Percentiles rank a stretch among this genome's conserved stretches.
These are phyloP conservation scores for Nadsonia commutata DNA, from an alignment of 1,139 yeast species.

Conservation along the genomic window DNA sequence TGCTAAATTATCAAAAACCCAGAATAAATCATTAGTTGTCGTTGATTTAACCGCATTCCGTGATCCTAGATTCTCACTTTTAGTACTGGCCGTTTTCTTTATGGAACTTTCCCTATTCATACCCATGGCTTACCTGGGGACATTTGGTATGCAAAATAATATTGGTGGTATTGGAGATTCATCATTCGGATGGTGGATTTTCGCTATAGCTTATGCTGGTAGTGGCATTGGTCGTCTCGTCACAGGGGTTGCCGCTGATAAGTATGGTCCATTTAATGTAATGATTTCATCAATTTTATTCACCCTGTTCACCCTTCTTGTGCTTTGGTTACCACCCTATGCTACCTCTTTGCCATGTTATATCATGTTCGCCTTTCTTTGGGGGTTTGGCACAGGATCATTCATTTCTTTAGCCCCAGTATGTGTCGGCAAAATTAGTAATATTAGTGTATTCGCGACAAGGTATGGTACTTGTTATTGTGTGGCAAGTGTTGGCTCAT, in stretches of 20 bases:
- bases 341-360: constrained; percentile 20
- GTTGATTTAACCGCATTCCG: constrained; percentile 23
- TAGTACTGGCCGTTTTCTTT: constrained; percentile 30
- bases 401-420: constrained; percentile 35
- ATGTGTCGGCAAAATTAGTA: constrained; percentile 44
- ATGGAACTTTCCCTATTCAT: constrained; percentile 43
- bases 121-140: constrained; percentile 38
- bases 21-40: constrained; percentile 4
- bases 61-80: constrained; percentile 28
- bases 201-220: constrained; percentile 38
- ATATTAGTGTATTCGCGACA: constrained; percentile 50
- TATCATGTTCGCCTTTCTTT: constrained; percentile 32
- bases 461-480: constrained; percentile 58
- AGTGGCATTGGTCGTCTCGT: constrained; percentile 46
- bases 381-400: constrained; percentile 40
- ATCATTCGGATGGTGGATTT: constrained; percentile 34
- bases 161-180: constrained; percentile 29
- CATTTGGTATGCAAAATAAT: constrained; percentile 41
- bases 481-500: constrained; percentile 43
- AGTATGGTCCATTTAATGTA: constrained; percentile 43
- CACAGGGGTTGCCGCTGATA: constrained; percentile 42
- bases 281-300: constrained; percentile 30
- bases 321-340: constrained; percentile 42
- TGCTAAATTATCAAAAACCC: background rate
- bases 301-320: constrained; percentile 27